Percentiles rank a stretch among this genome's conserved stretches.
phyloP scores from a whole-genome alignment of 169 alveolate species.

The Cryptosporidium xiaoi region DNA sequence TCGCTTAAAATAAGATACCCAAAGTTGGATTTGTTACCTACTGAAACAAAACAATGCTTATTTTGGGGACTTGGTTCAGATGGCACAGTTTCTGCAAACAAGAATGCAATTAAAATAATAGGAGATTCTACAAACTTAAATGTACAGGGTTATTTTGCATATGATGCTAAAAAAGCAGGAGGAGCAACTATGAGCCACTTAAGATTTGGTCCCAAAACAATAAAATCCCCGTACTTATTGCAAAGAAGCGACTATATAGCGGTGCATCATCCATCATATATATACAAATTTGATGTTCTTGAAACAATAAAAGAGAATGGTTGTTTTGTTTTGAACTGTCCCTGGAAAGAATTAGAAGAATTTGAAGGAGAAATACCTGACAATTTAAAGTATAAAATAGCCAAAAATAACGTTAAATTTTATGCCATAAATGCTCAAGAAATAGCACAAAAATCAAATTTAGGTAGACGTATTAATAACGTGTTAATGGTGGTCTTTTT shows the following conservation, averaged over 20 bases:
- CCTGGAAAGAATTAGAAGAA: conserved; percentile 75
- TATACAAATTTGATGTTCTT: conserved; percentile 49
- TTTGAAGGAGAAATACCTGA: conserved; percentile 40
- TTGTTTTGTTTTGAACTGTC: conserved; percentile 78
- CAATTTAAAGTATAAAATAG: conserved; percentile 49
- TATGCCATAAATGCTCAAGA: conserved; percentile 78
- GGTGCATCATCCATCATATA: conserved; percentile 78
- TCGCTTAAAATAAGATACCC: conserved; percentile 74
- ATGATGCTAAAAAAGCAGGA: conserved; percentile 81
- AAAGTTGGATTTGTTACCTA: conserved; percentile 57
- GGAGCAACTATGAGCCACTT: conserved; percentile 81
- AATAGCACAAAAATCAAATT: conserved; percentile 76
- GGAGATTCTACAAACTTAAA: conserved; percentile 78
- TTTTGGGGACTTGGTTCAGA: conserved; percentile 81
- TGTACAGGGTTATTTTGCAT: conserved; percentile 81
- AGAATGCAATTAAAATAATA: conserved; percentile 81
- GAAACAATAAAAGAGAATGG: conserved; percentile 75
- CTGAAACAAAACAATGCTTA: conserved; percentile 79
- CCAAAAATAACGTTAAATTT: conserved; percentile 71
- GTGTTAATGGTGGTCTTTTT: conserved; percentile 77
- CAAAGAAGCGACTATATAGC: conserved; percentile 79
- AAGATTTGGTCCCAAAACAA: conserved; percentile 80
- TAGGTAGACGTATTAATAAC: conserved; percentile 79
- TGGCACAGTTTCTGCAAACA: conserved; percentile 82
- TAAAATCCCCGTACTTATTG: conserved; percentile 76